Percentiles rank a stretch among this genome's conserved stretches.
These are phyloP conservation scores for Candida sonorensis DNA, from an alignment of 805 yeast species.

Conservation along the genomic window DNA sequence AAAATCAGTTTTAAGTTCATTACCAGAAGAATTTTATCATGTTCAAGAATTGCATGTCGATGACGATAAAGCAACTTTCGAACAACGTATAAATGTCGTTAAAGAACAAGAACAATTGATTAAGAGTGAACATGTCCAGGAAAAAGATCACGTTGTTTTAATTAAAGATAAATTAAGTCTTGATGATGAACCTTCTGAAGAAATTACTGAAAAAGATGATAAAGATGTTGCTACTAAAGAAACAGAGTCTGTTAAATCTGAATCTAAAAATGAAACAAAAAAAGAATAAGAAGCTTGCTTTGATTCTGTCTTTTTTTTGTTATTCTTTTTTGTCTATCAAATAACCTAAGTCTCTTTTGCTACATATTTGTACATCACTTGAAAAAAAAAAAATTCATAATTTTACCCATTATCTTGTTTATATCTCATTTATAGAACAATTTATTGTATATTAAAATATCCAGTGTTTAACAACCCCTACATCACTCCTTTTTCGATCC, in stretches of 20 bases:
- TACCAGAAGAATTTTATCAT: slow-evolving; percentile 93
- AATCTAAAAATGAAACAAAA: slow-evolving; percentile 2
- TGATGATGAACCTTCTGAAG: slow-evolving; percentile 35
- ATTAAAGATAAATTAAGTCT: slow-evolving; percentile 57
- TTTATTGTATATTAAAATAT: no score
- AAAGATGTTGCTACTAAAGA: no score
- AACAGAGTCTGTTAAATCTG: background rate
- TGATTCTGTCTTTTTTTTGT: no score
- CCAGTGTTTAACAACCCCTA: no score
- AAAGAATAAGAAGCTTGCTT: no score
- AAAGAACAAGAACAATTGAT: slow-evolving; percentile 79
- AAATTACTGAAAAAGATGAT: slow-evolving; percentile 2
- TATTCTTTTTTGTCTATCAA: no score
- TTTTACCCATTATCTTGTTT: no score
- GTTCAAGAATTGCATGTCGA: slow-evolving; percentile 87
- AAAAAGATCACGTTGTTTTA: slow-evolving; percentile 49
- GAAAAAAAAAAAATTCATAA: no score
- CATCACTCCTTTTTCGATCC: background rate
- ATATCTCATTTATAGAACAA: no score
- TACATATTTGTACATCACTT: no score
- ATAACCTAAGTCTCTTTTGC: no score
- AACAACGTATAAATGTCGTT: slow-evolving; percentile 63
- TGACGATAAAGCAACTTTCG: slow-evolving; percentile 55
- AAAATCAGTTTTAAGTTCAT: slow-evolving; percentile 77
- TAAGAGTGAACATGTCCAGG: slow-evolving; percentile 85